Percentiles rank a stretch among this genome's conserved stretches.
These are phyloP conservation scores for sunflower (Helianthus annuus) DNA, from an alignment of 129 eudicot species.

Conservation along the genomic window DNA sequence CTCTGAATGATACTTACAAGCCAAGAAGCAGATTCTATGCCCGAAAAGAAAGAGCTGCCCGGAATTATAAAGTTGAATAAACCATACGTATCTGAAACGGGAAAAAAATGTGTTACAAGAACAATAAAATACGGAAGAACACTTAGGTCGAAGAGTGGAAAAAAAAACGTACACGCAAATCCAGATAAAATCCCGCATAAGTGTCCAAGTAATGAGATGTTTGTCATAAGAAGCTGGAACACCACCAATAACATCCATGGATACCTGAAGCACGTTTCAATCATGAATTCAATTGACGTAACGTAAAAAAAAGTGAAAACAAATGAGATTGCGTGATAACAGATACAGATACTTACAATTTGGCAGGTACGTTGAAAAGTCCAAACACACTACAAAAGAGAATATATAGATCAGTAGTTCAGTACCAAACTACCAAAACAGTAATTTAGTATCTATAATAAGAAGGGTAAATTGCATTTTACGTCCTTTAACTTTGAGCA, in stretches of 20 bases:
- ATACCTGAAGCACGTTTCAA: conserved; percentile 53
- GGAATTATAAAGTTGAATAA: conserved; percentile 73
- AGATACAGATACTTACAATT: conserved; percentile 54
- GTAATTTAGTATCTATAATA: not conserved
- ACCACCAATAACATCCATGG: conserved; percentile 80
- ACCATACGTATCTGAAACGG: conserved; percentile 74
- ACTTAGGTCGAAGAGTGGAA: not conserved
- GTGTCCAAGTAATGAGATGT: conserved; percentile 96
- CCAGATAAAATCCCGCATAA: conserved; percentile 97
- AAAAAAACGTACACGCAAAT: conserved; percentile 70
- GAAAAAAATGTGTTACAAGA: conserved; percentile 25
- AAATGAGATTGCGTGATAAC: not conserved
- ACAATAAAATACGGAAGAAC: conserved; percentile 5
- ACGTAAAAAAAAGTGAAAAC: not conserved
- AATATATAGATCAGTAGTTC: conserved; percentile 26
- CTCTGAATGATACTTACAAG: conserved; percentile 56
- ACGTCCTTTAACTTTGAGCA: no score
- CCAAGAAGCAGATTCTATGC: conserved; percentile 81
- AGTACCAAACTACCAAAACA: conserved; percentile 24
- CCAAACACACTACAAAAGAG: conserved; percentile 80
- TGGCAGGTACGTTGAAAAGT: conserved; percentile 93
- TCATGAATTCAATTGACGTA: not conserved
- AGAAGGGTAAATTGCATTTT: no score
- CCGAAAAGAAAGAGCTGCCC: conserved; percentile 80
- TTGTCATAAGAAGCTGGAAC: conserved; percentile 86